Base-by-base conservation (phyloP, 164 flowering plant genomes). In the Protea cynaroides region DNA sequence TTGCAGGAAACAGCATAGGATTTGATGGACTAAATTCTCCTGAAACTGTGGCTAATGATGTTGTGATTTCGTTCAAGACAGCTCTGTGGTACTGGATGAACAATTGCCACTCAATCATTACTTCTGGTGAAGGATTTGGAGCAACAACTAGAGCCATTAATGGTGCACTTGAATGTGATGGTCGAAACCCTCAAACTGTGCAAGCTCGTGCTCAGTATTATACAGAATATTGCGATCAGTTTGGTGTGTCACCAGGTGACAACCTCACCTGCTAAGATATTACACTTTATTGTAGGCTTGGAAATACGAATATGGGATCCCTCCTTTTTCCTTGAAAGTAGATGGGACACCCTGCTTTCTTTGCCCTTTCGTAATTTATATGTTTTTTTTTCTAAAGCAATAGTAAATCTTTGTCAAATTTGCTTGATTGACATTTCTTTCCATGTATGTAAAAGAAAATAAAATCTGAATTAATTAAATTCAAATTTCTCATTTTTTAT, bases 81-180 rank as follows among this genome's bases (percentile, higher is more conserved):
- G 86, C 84, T 11, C 34, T 87, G 29, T 84, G 90, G 94, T 86
- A 24, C 34, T 88, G 91, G 94, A 78, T 77, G 81, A 79, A 65
- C 43, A 59, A 64, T 43, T 76, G 74, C 4, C 82, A 81, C 10
- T 36, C 74, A 0, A 57, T 67, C 43, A 71, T 86, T 0, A 67
- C 66, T 5, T 67, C 71, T 0, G 80, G 75, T 21, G 74, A 81
- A 62, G 93, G 93, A 0, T 88, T 88, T 21, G 91, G 93, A 0
- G 74, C 83, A 3, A 87, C 87, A 4, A 87, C 78, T 37, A 72
- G 80, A 13, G 87, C 88, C 67, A 84, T 87, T 29, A 82, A 81
- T 15, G 82, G 88, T 4, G 69, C 61, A 0, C 69, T 80, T 2
- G 90, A 84, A 51, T 87, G 93, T 61, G 63, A 75, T 23, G 85